Conservation (phyloP, 768 basidiomycete genomes). For the Solioccasus polychromus region DNA sequence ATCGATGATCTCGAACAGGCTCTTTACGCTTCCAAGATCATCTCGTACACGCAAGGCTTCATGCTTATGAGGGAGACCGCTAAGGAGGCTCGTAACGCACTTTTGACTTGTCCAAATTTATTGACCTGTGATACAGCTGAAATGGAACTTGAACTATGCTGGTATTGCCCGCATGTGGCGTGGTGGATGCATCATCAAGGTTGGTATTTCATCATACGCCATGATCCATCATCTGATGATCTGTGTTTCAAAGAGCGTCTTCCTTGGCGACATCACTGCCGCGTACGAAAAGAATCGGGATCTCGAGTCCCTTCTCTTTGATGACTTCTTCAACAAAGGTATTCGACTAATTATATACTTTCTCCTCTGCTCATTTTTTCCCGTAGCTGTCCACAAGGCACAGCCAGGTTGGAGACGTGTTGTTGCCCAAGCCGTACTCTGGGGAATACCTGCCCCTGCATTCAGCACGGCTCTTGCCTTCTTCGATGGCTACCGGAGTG, state of each 20-base stretch:
- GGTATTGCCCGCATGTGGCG: conserved; percentile 99
- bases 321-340: conserved; percentile 98
- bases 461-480: conserved; percentile 97
- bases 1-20: conserved; percentile 99
- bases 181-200: conserved; percentile 99
- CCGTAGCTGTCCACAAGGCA: conserved; percentile 80
- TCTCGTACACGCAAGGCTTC: conserved; percentile 99
- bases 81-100: conserved; percentile 60
- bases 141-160: conserved; percentile 95
- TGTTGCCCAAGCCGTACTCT: conserved; percentile 92
- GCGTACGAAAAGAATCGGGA: conserved; percentile 85
- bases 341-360: conserved; percentile 5
- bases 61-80: conserved; percentile 99
- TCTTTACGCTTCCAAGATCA: conserved; percentile 98
- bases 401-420: conserved; percentile 99
- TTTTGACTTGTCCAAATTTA: neutral
- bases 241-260: conserved; percentile 62
- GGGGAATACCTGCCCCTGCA: conserved; percentile 98
- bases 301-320: conserved; percentile 91
- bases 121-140: conserved; percentile 40
- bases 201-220: conserved; percentile 24
- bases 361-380: conserved; percentile 1
- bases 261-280: conserved; percentile 87
- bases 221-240: conserved; percentile 7
- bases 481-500: conserved; percentile 98